Base-by-base conservation (phyloP, 176 grass and related monocot species). In the Neostapfia colusana region DNA sequence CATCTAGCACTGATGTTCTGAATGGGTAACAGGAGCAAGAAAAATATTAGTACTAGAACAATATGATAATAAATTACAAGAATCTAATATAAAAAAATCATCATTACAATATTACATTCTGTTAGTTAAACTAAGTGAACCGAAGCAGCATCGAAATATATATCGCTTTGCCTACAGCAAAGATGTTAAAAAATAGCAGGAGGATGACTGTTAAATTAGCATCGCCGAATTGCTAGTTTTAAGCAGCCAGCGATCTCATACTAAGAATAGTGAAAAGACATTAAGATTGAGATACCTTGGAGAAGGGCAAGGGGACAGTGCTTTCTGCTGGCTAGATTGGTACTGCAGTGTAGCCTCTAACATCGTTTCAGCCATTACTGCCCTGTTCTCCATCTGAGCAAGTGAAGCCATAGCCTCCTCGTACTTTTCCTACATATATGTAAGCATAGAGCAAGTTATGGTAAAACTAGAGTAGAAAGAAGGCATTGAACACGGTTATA, bases 311-410 rank as follows among this genome's bases (percentile, higher is more conserved):
- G 89, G 86, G 11, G 89, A 88, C 38, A 90, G 81, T 77, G 96
- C 96, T 87, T 99, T 99, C 46, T 85, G 89, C 78, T 99, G 96
- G 73, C 96, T 90, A 81, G 92, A 83, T 87, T 99, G 92, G 63
- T 99, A 99, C 69, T 99, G 96, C 81, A 99, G 57, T 79, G 96
- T 99, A 72, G 96, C 96, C 74, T 99, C 96, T 85, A 99, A 84
- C 89, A 95, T 95, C 56, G 96, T 95, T 88, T 99, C 96, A 75
- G 96, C 96, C 92, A 99, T 95, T 54, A 99, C 92, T 67, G 92
- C 96, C 54, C 96, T 88, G 72, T 95, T 99, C 83, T 95, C 92
- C 89, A 95, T 88, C 79, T 90, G 77, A 6, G 85, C 49, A 70
- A 99, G 70, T 87, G 82, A 89, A 82, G 85, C 65, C 74, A 83